A percentile compares a stretch with the other conserved stretches of the same genome.
Evolutionary conservation across 179 eudicot genomes (phyloP).

Genomic region (Gypsophila paniculata): DNA sequence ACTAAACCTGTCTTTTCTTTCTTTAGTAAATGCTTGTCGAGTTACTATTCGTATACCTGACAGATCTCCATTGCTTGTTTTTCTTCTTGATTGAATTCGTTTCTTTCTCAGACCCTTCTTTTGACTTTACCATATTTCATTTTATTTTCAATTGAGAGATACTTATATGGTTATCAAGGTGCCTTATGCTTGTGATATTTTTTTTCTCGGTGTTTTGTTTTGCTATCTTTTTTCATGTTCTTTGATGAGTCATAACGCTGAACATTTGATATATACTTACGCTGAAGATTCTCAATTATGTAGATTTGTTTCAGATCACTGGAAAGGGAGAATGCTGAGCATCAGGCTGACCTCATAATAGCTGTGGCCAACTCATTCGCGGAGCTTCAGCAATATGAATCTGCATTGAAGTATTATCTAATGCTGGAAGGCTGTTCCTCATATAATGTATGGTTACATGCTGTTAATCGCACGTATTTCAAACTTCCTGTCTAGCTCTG

Average conservation of each 20-base stretch:
- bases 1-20: neutral
- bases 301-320: slow-evolving; percentile 59
- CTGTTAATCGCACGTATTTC: neutral
- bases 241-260: no score
- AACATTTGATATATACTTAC: slow-evolving; percentile 1
- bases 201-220: no score
- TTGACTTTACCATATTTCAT: neutral
- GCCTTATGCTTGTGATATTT: neutral
- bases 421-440: slow-evolving; percentile 47
- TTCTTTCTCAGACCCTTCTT: neutral
- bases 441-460: slow-evolving; percentile 28
- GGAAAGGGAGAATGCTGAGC: slow-evolving; percentile 36
- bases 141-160: neutral
- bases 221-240: no score
- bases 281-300: slow-evolving; percentile 30
- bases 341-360: slow-evolving; percentile 39
- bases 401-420: slow-evolving; percentile 70
- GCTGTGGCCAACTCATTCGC: slow-evolving; percentile 62
- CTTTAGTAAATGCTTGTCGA: neutral
- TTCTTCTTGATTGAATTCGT: neutral
- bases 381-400: slow-evolving; percentile 48
- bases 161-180: no score
- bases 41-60: neutral
- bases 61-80: neutral
- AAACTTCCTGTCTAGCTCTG: neutral